phyloP scores from a whole-genome alignment of 768 basidiomycete species.

The Tylopilus cervinicoccineus region DNA sequence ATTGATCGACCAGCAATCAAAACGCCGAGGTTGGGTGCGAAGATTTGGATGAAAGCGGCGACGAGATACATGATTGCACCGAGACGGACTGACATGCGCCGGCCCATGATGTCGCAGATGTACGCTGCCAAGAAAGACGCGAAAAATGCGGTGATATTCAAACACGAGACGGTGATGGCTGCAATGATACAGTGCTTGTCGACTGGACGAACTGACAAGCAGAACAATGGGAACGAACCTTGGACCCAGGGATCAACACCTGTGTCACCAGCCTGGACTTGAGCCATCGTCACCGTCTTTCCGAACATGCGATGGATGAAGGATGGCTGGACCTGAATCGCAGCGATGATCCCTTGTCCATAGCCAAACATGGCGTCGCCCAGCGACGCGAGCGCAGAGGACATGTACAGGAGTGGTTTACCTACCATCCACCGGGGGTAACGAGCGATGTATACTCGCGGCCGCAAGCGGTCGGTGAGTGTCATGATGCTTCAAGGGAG shows the following conservation, averaged over 20 bases:
- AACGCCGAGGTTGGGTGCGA: constrained; percentile 40
- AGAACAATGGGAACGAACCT: constrained; percentile 30
- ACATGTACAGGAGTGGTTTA: constrained; percentile 44
- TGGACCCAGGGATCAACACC: constrained; percentile 45
- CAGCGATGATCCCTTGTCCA: constrained; percentile 49
- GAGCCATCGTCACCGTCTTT: constrained; percentile 38
- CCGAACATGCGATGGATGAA: constrained; percentile 50
- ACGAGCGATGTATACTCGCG: constrained; percentile 39
- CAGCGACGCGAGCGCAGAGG: constrained; percentile 50
- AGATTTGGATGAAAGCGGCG: constrained; percentile 47
- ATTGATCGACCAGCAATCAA: constrained; percentile 43
- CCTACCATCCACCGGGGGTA: constrained; percentile 54
- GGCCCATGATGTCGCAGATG: constrained; percentile 47
- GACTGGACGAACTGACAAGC: neutral
- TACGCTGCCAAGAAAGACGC: constrained; percentile 45
- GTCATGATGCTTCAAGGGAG: constrained; percentile 17
- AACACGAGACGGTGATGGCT: constrained; percentile 49
- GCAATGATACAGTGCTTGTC: neutral
- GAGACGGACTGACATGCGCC: constrained; percentile 47
- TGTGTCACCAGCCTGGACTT: constrained; percentile 40
- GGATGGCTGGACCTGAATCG: constrained; percentile 49
- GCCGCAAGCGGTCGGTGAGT: constrained; percentile 31
- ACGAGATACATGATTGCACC: constrained; percentile 47
- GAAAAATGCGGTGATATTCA: constrained; percentile 48
- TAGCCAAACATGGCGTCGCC: constrained; percentile 58